Conservation (phyloP, 176 grass and related monocot genomes). For the Aegilops longissima region DNA sequence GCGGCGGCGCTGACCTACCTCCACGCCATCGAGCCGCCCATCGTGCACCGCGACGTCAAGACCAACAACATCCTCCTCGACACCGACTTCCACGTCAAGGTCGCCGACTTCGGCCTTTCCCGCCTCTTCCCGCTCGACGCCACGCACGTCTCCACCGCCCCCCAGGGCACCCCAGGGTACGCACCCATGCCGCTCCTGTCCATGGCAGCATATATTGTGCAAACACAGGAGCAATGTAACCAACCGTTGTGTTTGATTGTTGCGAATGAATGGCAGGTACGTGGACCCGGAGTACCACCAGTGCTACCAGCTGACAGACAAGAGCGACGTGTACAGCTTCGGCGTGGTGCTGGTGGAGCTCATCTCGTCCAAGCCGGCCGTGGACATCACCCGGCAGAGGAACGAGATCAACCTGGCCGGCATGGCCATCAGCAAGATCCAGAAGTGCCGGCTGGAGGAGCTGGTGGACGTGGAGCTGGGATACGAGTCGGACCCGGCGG, state of each 20-base stretch:
- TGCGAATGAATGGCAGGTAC: conserved; percentile 24
- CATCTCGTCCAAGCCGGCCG: conserved; percentile 83
- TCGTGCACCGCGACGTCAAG: conserved; percentile 94
- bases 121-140: conserved; percentile 80
- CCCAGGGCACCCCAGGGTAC: conserved; percentile 93
- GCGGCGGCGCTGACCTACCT: conserved; percentile 81
- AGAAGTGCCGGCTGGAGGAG: conserved; percentile 60
- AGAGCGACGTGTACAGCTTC: conserved; percentile 92
- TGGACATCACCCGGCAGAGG: conserved; percentile 66
- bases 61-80: conserved; percentile 91
- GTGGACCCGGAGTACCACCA: conserved; percentile 93
- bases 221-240: not conserved
- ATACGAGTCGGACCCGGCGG: conserved; percentile 48
- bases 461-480: conserved; percentile 72
- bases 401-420: conserved; percentile 84
- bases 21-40: conserved; percentile 72
- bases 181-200: not conserved
- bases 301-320: conserved; percentile 91
- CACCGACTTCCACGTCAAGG: conserved; percentile 76
- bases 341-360: conserved; percentile 86
- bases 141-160: conserved; percentile 86
- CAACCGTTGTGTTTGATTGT: not conserved
- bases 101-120: conserved; percentile 92
- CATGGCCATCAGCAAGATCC: conserved; percentile 88
- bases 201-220: too few relatives aligned